Evolutionary conservation across 148 eudicot genomes (phyloP).

Genomic region (Vaccinium macrocarpon): DNA sequence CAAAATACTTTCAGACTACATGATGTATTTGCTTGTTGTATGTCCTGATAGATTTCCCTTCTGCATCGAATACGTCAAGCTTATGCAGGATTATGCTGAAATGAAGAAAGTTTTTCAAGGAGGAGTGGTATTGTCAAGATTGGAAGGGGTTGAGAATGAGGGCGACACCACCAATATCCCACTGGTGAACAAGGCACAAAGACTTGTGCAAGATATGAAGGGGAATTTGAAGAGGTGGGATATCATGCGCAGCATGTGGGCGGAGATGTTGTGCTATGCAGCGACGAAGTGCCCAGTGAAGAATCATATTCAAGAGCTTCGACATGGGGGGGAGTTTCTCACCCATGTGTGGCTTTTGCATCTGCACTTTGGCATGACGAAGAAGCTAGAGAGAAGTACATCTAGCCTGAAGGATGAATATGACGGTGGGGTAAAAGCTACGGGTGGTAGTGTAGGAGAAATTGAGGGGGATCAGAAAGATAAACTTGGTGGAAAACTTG

Average conservation of each 20-base stretch:
- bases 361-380: background rate
- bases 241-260: background rate
- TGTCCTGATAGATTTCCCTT: background rate
- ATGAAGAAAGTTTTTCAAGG: background rate
- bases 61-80: background rate
- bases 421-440: background rate
- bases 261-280: background rate
- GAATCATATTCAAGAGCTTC: background rate
- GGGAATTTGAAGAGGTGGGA: background rate
- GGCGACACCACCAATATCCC: background rate
- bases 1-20: background rate
- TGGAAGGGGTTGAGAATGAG: background rate
- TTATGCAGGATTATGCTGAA: background rate
- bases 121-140: background rate
- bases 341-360: background rate
- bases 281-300: background rate
- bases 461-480: background rate
- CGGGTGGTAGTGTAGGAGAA: background rate
- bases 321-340: conserved; percentile 1
- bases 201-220: background rate
- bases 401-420: background rate
- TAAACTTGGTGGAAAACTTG: background rate
- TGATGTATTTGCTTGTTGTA: background rate
- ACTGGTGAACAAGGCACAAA: background rate
- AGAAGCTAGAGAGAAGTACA: background rate